phyloP scores from a whole-genome alignment of 371 early-diverging fungal species.

The Mucor mucedo region DNA sequence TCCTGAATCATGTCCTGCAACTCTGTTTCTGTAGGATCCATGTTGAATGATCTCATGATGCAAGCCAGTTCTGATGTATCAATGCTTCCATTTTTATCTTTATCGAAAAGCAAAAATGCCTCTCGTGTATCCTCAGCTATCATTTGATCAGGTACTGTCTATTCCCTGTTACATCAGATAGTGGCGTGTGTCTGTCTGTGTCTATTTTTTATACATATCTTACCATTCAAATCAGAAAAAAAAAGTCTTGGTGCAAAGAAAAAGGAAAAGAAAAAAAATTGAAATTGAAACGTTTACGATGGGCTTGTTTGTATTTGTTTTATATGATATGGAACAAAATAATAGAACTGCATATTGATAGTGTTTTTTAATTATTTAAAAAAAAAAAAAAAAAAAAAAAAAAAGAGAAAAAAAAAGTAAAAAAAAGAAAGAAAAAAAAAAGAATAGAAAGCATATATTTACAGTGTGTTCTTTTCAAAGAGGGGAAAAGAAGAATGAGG shows the following conservation, averaged over 20 bases:
- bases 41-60: constrained; percentile 45
- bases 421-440: not conserved
- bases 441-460: constrained; percentile 3
- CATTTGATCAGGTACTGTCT: constrained; percentile 15
- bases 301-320: not conserved
- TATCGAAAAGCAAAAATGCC: constrained; percentile 45
- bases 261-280: not conserved
- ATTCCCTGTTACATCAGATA: not conserved
- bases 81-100: constrained; percentile 46
- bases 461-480: not conserved
- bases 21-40: constrained; percentile 78
- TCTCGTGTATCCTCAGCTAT: constrained; percentile 11
- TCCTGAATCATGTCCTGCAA: constrained; percentile 84
- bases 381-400: not conserved
- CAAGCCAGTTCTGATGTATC: constrained; percentile 41
- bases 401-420: constrained; percentile 3
- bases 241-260: not conserved
- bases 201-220: no score
- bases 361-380: not conserved
- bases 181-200: constrained; percentile 1
- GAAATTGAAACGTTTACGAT: no score
- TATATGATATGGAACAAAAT: not conserved
- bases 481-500: constrained; percentile 55
- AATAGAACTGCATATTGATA: no score
- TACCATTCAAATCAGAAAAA: not conserved